Conservation (phyloP, 179 eudicot species). For the Patellifolia procumbens region DNA sequence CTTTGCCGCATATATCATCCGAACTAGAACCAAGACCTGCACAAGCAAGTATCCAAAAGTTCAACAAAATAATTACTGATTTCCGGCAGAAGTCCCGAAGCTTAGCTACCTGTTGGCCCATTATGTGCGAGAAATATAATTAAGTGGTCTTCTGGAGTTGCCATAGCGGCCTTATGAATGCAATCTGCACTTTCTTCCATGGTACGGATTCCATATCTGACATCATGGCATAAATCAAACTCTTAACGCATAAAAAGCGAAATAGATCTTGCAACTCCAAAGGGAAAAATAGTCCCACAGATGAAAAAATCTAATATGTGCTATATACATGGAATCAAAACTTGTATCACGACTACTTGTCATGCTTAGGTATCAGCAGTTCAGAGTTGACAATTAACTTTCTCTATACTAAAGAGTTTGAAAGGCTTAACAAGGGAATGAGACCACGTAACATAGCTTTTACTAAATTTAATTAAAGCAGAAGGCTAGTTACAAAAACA, state of each 20-base stretch:
- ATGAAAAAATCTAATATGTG: too few relatives aligned
- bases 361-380: too few relatives aligned
- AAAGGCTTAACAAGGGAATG: too few relatives aligned
- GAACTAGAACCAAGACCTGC: constrained; percentile 74
- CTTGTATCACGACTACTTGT: background rate
- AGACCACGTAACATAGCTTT: too few relatives aligned
- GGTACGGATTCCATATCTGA: constrained; percentile 63
- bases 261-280: too few relatives aligned
- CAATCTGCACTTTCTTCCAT: constrained; percentile 78
- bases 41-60: background rate
- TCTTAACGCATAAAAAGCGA: background rate
- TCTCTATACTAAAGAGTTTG: too few relatives aligned
- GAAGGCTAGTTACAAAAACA: too few relatives aligned
- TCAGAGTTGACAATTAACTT: too few relatives aligned
- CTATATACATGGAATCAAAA: too few relatives aligned
- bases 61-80: background rate
- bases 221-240: background rate
- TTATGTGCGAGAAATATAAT: constrained; percentile 81
- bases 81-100: background rate
- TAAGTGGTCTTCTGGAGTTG: constrained; percentile 63
- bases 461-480: too few relatives aligned
- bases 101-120: constrained; percentile 75
- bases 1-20: constrained; percentile 72
- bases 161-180: constrained; percentile 61
- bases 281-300: background rate